A percentile compares a stretch with the other conserved stretches of the same genome.
These are phyloP conservation scores for Ammopiptanthus mongolicus DNA, from an alignment of 306 rosid species.

Conservation along the genomic window DNA sequence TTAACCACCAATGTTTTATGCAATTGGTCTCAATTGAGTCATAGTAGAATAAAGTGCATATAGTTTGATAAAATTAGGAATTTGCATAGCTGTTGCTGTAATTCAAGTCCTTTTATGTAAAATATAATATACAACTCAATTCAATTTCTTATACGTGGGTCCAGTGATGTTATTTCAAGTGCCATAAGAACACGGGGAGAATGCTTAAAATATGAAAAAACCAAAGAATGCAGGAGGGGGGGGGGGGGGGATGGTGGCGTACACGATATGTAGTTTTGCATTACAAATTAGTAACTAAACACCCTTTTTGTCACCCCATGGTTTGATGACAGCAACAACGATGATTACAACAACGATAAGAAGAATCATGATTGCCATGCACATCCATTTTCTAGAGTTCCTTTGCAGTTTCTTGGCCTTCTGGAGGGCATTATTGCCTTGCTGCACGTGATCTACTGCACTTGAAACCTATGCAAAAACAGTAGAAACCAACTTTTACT, in stretches of 20 bases:
- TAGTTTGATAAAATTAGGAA: too few species aligned
- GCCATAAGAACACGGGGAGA: neutral
- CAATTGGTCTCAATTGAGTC: too few species aligned
- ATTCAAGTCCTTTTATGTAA: neutral
- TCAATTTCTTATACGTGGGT: neutral
- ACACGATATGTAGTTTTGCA: neutral
- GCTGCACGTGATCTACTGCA: slow-evolving; percentile 94
- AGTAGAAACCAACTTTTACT: neutral
- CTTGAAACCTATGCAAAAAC: slow-evolving; percentile 56
- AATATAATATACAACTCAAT: slow-evolving; percentile 7
- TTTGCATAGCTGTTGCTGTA: too few species aligned
- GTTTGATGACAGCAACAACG: slow-evolving; percentile 62
- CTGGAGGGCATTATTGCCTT: slow-evolving; percentile 66
- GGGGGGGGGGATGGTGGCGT: neutral
- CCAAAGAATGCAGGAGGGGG: neutral
- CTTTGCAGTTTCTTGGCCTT: slow-evolving; percentile 79
- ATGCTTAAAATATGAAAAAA: neutral
- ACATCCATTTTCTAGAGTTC: slow-evolving; percentile 91
- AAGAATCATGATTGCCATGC: slow-evolving; percentile 79
- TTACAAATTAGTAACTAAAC: slow-evolving; percentile 34
- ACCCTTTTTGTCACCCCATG: slow-evolving; percentile 55
- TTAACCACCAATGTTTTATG: too few species aligned
- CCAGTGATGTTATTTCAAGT: neutral
- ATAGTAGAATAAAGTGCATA: too few species aligned
- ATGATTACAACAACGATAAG: slow-evolving; percentile 56